Conservation (phyloP, 75 land plant species). For the Selaginella tamariscina region DNA sequence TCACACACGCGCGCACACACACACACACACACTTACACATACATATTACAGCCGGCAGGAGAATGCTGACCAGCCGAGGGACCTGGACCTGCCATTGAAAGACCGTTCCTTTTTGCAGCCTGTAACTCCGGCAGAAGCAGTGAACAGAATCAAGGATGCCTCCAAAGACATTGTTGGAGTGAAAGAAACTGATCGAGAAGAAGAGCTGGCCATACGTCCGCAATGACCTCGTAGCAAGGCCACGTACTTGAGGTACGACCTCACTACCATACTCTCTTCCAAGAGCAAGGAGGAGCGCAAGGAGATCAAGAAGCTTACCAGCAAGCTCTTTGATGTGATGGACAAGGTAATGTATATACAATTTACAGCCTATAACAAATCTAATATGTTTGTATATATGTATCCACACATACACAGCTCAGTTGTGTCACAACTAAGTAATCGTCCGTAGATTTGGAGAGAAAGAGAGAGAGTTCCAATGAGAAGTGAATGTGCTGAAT, state of each 20-base stretch:
- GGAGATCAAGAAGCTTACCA: conserved; percentile 49
- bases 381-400: neutral
- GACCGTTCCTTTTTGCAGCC: conserved; percentile 68
- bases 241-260: conserved; percentile 65
- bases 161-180: conserved; percentile 72
- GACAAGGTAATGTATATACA: conserved; percentile 34
- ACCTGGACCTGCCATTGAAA: conserved; percentile 56
- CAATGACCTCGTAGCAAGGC: conserved; percentile 77
- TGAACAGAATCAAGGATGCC: conserved; percentile 54
- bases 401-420: neutral
- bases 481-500: neutral
- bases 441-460: neutral
- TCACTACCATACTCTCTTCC: conserved; percentile 62
- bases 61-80: conserved; percentile 81
- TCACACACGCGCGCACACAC: too few species aligned
- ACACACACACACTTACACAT: neutral
- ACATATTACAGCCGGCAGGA: conserved; percentile 52
- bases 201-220: conserved; percentile 86
- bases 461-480: neutral
- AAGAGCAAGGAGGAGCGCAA: conserved; percentile 62
- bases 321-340: conserved; percentile 48
- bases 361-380: neutral
- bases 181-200: conserved; percentile 65
- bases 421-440: neutral
- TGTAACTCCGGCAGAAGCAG: conserved; percentile 44